Base-by-base conservation (phyloP, 371 early-diverging fungal species). In the Mucor lusitanicus region DNA sequence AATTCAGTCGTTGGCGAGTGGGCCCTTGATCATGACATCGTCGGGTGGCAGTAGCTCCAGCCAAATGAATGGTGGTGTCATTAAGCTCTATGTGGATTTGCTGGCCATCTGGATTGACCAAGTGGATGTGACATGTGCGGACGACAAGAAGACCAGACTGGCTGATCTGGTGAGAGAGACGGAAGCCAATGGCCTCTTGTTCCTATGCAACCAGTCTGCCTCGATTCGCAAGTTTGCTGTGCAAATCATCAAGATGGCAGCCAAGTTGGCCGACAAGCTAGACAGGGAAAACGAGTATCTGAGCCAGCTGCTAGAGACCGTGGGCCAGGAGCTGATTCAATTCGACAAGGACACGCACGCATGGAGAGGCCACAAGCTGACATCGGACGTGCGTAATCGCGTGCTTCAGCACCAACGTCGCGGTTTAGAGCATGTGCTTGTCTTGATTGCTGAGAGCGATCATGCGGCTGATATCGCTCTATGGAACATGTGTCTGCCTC, bases 141-240 rank as follows among this genome's bases (percentile, higher is more conserved):
- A 68, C 0, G 46, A 35, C 37, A 9, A 35, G 37, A 35, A 56
- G 17, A 56, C 7, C 19, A 53, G 13, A 8, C 21, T 27, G 25
- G 17, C 56, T 7, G 56, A 56, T 8, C 15, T 33, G n/a, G 28
- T 23, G 2, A 23, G 56, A 37, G 63, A 57, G 1, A 89, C 90
- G 7, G 94, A 95, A 76, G 87, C 88, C 4, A 85, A 86, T 35
- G 95, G 94, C 0, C 67, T 95, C 25, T 66, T 93, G 17, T 92
- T 89, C 63, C 76, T 95, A 28, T 92, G 91, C 59, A 87, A 85
- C 56, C 84, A 84, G 17, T 85, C 84, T 0, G 76, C 87, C 11
- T 64, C 71, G 0, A 82, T 89, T 28, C 90, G 95, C 25, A 73
- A 78, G 17, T 81, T 75, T 15, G 89, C 89, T 13, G 75, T 88